These are phyloP conservation scores for Mortierella sp. DNA, from an alignment of 371 early-diverging fungal species.

Conservation along the genomic window DNA sequence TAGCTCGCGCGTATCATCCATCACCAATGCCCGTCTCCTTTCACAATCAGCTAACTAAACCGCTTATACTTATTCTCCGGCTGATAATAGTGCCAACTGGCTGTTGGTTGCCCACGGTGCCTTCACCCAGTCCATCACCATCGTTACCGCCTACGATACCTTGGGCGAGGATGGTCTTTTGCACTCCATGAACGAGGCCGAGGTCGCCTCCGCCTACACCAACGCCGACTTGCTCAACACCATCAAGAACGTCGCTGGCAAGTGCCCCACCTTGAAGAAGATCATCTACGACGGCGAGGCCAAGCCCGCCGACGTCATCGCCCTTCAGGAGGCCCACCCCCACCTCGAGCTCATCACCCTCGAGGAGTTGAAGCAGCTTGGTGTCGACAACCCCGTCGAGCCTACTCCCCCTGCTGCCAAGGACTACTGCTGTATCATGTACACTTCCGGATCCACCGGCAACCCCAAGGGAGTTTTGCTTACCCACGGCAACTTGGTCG, in stretches of 20 bases:
- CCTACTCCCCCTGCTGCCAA: slow-evolving; percentile 77
- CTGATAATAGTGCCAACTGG: slow-evolving; percentile 75
- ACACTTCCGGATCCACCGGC: slow-evolving; percentile 97
- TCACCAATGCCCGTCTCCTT: not conserved
- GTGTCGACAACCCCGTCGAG: slow-evolving; percentile 72
- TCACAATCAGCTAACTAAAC: not conserved
- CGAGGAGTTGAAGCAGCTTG: slow-evolving; percentile 75
- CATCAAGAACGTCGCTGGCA: slow-evolving; percentile 70
- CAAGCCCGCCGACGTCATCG: slow-evolving; percentile 62
- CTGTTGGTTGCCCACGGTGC: slow-evolving; percentile 75
- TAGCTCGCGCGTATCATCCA: not conserved
- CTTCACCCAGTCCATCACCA: slow-evolving; percentile 80
- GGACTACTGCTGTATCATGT: slow-evolving; percentile 94
- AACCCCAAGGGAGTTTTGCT: slow-evolving; percentile 92
- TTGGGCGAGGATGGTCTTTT: slow-evolving; percentile 90
- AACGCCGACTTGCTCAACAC: slow-evolving; percentile 85
- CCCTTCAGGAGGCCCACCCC: slow-evolving; percentile 54
- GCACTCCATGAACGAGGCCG: slow-evolving; percentile 90
- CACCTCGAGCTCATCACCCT: slow-evolving; percentile 65
- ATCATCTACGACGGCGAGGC: slow-evolving; percentile 87
- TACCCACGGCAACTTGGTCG: slow-evolving; percentile 90
- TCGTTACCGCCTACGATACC: slow-evolving; percentile 92
- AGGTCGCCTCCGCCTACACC: slow-evolving; percentile 83
- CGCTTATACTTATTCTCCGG: not conserved
- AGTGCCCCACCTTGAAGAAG: slow-evolving; percentile 75